Evolutionary conservation across 345 rosid genomes (phyloP), one percentile per base, ranked within the genome.

Genomic region (Salix dunnii): DNA sequence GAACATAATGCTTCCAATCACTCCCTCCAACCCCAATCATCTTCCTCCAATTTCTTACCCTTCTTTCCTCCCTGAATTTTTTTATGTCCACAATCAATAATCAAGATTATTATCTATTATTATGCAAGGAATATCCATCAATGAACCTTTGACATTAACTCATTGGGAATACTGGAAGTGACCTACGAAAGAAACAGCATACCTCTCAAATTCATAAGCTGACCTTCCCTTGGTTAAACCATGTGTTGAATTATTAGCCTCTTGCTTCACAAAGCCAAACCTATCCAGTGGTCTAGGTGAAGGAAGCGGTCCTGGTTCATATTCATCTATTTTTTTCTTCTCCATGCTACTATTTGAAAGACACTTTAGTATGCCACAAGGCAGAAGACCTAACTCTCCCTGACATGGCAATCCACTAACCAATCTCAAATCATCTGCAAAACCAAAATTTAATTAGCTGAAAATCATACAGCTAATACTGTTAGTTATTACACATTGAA

Each of bases 21-120:
- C 97, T 95, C 66, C 98, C 99, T 51, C 97, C 96, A 60, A 87
- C 90, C 70, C 99, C 99, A 73, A 95, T 93, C 98, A 93, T 95
- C 85, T 91, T 95, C 89, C 99, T 91, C 98, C 99, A 95, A 86
- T 91, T 93, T 78, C 91, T 85, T 62, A 91, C 87, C 77, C 87
- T 90, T 87, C 93, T 89, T 84, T 90, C 93, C 78, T 95, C 97
- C 87, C 99, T 95, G 85, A 81, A 76, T 42, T 14, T 20, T 73
- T 28, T 40, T 30, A 55, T 53, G 67, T 65, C 78, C 76, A 65
- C 43, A 42, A 68, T 35, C 18, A 64, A 78, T 28, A 70, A 77
- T 67, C 77, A 80, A 69, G 36, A 72, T 35, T 68, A 62, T 38
- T 72, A 36, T 61, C 21, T 36, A 53, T 13, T 36, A 72, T 71